Evolutionary conservation across 2,329 filamentous ascomycete species (phyloP).

Genomic region (Fusarium humuli): DNA sequence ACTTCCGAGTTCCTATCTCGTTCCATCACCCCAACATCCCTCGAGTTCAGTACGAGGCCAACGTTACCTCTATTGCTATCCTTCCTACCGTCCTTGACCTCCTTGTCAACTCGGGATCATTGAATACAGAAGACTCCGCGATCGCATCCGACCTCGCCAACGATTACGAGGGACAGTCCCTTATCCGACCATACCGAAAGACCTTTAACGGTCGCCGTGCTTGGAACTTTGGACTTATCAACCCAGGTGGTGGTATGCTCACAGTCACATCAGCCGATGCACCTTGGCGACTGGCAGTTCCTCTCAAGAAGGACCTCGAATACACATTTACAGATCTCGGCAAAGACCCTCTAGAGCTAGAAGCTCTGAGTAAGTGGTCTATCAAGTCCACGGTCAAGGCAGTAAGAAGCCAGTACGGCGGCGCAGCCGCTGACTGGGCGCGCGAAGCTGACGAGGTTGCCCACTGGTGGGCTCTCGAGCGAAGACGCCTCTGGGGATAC

Average conservation of each 20-base stretch:
- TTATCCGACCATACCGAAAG: slow-evolving; percentile 46
- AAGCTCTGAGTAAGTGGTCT: slow-evolving; percentile 44
- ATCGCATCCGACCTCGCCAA: slow-evolving; percentile 46
- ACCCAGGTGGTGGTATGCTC: slow-evolving; percentile 50
- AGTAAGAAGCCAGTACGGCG: slow-evolving; percentile 39
- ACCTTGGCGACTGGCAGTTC: slow-evolving; percentile 49
- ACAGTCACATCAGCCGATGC: slow-evolving; percentile 49
- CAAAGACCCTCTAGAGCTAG: slow-evolving; percentile 46
- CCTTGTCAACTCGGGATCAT: slow-evolving; percentile 48
- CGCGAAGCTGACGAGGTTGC: slow-evolving; percentile 37
- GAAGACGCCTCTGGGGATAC: slow-evolving; percentile 40
- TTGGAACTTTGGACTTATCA: slow-evolving; percentile 52
- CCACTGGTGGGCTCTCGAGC: slow-evolving; percentile 38
- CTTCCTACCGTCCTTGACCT: slow-evolving; percentile 51
- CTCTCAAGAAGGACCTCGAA: slow-evolving; percentile 48
- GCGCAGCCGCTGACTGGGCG: slow-evolving; percentile 47
- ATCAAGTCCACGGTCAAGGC: slow-evolving; percentile 40
- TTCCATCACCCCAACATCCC: slow-evolving; percentile 50
- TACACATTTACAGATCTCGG: slow-evolving; percentile 50
- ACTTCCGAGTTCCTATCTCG: slow-evolving; percentile 49
- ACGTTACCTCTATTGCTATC: slow-evolving; percentile 49
- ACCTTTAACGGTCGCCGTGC: slow-evolving; percentile 40
- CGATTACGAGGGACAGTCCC: slow-evolving; percentile 51
- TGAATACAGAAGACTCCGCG: slow-evolving; percentile 37
- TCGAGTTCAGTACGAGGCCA: slow-evolving; percentile 45